Base-by-base conservation (phyloP, 805 yeast species). In the Nakazawaea anatomiae region DNA sequence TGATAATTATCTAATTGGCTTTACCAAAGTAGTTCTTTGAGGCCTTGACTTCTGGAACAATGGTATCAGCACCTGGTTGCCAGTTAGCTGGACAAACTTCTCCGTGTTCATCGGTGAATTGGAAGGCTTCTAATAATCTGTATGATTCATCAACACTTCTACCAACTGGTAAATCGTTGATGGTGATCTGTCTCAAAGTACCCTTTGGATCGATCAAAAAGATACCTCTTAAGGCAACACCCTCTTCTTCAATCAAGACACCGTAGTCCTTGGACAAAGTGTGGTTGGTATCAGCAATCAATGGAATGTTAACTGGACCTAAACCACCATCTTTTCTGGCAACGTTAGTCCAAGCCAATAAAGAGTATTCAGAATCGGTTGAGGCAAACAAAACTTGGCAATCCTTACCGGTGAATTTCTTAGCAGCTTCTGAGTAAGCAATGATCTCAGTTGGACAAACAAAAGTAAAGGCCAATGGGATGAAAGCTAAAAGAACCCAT, bases 81-180 rank as follows among this genome's bases (percentile, higher is more conserved):
- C 99, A 92, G 95, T 92, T 94, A 71, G 98, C 97, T 66, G 99
- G 99, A 79, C 97, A 91, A 61, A 92, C 99, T 79, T 95, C 97
- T 77, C 99, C 99, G 84, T 94, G 79, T 80, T 89, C 87, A 74
- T 91, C 98, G 65, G 96, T 88, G 91, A 96, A 94, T 80, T 92
- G 96, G 96, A 94, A 94, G 63, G 97, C 99, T 72, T 94, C 98
- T 58, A 94, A 82, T 69, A 94, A 83, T 85, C 99, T 91, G 69
- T 89, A 80, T 60, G 97, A 87, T 83, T 94, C 99, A 60, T 91
- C 97, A 61, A 94, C 99, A 67, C 88, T 87, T 82, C 99, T 90
- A 73, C 99, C 99, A 62, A 94, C 99, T 72, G 99, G 97, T 72
- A 92, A 86, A 75, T 94, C 98, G 82, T 94, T 94, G 81, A 94